A percentile compares a stretch with the other conserved stretches of the same genome.
Conservation (phyloP, 495 filamentous ascomycete species). For the Neurospora hispaniola region DNA sequence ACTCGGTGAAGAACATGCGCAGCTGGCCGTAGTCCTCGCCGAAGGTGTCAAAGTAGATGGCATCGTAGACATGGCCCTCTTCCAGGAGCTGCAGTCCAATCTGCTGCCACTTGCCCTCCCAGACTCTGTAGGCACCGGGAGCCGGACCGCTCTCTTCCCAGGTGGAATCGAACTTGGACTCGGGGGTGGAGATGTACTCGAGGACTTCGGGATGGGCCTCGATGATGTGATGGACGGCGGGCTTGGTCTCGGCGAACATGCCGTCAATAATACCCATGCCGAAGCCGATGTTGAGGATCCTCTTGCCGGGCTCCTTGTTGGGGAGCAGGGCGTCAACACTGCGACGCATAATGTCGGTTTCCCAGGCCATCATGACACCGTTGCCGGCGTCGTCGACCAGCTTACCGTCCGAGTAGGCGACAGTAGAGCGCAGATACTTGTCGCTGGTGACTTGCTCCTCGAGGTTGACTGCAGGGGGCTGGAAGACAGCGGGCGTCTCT, state of each 20-base stretch:
- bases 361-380: slow-evolving; percentile 97
- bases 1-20: slow-evolving; percentile 78
- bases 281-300: slow-evolving; percentile 84
- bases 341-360: slow-evolving; percentile 76
- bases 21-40: slow-evolving; percentile 85
- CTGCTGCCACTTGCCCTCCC: slow-evolving; percentile 71
- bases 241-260: slow-evolving; percentile 64
- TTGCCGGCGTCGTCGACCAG: slow-evolving; percentile 74
- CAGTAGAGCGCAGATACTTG: slow-evolving; percentile 64
- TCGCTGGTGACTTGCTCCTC: slow-evolving; percentile 46
- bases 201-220: slow-evolving; percentile 85
- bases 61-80: slow-evolving; percentile 67
- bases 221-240: slow-evolving; percentile 70
- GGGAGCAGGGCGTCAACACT: slow-evolving; percentile 46
- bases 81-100: slow-evolving; percentile 60
- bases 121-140: slow-evolving; percentile 34
- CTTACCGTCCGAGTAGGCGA: slow-evolving; percentile 63
- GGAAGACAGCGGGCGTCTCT: slow-evolving; percentile 19
- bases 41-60: slow-evolving; percentile 97
- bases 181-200: slow-evolving; percentile 44
- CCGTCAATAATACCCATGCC: slow-evolving; percentile 92
- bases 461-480: slow-evolving; percentile 17
- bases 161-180: slow-evolving; percentile 31
- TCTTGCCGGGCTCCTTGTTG: slow-evolving; percentile 39
- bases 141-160: slow-evolving; percentile 33